Conservation (phyloP, 495 filamentous ascomycete genomes). For the Xylaria longipes region DNA sequence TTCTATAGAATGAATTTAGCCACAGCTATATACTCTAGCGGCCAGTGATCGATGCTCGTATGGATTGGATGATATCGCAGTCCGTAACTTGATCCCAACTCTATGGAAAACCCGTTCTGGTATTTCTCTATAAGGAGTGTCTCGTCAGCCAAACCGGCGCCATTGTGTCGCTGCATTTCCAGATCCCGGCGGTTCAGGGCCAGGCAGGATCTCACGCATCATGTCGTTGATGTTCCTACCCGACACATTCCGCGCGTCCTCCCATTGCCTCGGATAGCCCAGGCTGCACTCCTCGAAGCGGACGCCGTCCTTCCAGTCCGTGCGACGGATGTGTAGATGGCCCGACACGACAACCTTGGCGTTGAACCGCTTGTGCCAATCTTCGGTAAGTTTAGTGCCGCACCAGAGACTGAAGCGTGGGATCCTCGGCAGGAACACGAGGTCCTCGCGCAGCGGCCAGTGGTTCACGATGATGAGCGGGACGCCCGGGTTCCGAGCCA, state of each 20-base stretch:
- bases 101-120: neutral
- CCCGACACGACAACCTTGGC: constrained; percentile 44
- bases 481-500: constrained; percentile 20
- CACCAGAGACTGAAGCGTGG: constrained; percentile 46
- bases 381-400: constrained; percentile 41
- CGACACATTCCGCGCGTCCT: constrained; percentile 30
- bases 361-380: constrained; percentile 41
- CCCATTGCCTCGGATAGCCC: constrained; percentile 44
- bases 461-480: constrained; percentile 40
- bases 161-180: constrained; percentile 34
- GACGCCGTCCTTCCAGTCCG: constrained; percentile 44
- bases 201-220: constrained; percentile 43
- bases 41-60: neutral
- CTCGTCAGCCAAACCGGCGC: constrained; percentile 35
- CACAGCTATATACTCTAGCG: neutral
- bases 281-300: constrained; percentile 44
- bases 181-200: constrained; percentile 30
- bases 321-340: constrained; percentile 43
- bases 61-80: neutral
- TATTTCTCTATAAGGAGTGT: neutral
- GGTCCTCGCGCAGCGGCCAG: constrained; percentile 45
- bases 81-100: neutral
- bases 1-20: neutral
- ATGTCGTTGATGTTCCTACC: constrained; percentile 40
- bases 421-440: constrained; percentile 41